phyloP scores from a whole-genome alignment of 192 early-diverging fungal species.

The Anaeromyces robustus region DNA sequence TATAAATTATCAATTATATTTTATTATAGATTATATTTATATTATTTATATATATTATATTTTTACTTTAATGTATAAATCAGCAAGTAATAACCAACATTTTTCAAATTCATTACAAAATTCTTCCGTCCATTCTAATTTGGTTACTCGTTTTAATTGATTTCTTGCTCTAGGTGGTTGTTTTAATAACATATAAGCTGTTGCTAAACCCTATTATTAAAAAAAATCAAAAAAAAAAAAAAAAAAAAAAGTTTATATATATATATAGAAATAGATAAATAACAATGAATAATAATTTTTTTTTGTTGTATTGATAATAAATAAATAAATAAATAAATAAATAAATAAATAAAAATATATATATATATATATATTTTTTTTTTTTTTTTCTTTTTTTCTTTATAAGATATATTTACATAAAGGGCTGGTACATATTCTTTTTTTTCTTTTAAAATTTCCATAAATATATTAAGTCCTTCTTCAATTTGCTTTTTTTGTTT shows the following conservation, averaged over 20 bases:
- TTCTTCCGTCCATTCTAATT: conserved; percentile 26
- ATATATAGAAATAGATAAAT: too few relatives aligned
- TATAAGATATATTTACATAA: conserved; percentile 8
- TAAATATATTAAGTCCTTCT: conserved; percentile 17
- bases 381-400: neutral
- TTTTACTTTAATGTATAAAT: conserved; percentile 32
- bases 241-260: neutral
- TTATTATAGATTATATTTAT: neutral
- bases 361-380: too few relatives aligned
- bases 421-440: conserved; percentile 31
- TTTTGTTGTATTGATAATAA: too few relatives aligned
- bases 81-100: conserved; percentile 31
- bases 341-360: too few relatives aligned
- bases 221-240: too few relatives aligned
- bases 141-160: conserved; percentile 31
- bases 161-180: conserved; percentile 34
- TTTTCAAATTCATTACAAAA: conserved; percentile 26
- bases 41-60: neutral
- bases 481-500: conserved; percentile 37
- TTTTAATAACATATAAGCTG: conserved; percentile 30
- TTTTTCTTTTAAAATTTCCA: conserved; percentile 25
- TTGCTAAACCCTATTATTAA: conserved; percentile 17
- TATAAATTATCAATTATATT: neutral
- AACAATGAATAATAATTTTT: too few relatives aligned
- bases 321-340: too few relatives aligned